Evolutionary conservation across 2,329 filamentous ascomycete genomes (phyloP).

Genomic region (Fusarium sp.): DNA sequence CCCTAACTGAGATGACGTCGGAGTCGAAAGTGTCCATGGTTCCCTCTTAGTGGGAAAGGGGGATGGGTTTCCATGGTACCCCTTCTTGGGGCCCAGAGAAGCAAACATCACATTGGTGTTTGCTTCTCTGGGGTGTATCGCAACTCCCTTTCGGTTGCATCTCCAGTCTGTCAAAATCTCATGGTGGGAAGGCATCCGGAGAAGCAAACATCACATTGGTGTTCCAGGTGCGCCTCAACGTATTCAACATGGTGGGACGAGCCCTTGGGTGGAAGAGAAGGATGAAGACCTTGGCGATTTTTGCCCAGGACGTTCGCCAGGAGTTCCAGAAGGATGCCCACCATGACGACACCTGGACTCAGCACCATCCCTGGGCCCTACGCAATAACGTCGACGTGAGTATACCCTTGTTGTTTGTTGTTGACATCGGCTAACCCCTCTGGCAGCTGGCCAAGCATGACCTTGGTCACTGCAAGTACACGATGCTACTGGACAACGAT

Average conservation of each 20-base stretch:
- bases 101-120: not conserved
- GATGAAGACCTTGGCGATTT: too few species aligned
- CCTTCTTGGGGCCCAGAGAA: not conserved
- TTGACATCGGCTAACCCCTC: not conserved
- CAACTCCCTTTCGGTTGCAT: too few species aligned
- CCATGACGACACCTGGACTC: not conserved
- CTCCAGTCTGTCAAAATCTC: too few species aligned
- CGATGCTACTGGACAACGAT: slow-evolving; percentile 27
- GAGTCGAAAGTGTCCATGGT: not conserved
- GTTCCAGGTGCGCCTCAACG: not conserved
- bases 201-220: not conserved
- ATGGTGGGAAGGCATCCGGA: too few species aligned
- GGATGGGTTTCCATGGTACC: not conserved
- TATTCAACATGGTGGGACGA: not conserved
- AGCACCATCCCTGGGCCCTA: not conserved
- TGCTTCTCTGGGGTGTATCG: not conserved
- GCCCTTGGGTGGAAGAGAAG: not conserved
- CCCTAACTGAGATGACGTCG: not conserved
- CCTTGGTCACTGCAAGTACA: slow-evolving; percentile 43
- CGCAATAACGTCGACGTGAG: slow-evolving; percentile 29
- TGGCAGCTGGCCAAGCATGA: slow-evolving; percentile 40
- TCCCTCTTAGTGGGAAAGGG: not conserved
- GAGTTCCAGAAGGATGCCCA: not conserved
- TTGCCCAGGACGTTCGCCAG: not conserved
- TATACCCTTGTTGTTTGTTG: too few species aligned